Percentiles rank a stretch among this genome's conserved stretches.
These are phyloP conservation scores for Colletotrichum sp. DNA, from an alignment of 2,329 filamentous ascomycete genomes.

Conservation along the genomic window DNA sequence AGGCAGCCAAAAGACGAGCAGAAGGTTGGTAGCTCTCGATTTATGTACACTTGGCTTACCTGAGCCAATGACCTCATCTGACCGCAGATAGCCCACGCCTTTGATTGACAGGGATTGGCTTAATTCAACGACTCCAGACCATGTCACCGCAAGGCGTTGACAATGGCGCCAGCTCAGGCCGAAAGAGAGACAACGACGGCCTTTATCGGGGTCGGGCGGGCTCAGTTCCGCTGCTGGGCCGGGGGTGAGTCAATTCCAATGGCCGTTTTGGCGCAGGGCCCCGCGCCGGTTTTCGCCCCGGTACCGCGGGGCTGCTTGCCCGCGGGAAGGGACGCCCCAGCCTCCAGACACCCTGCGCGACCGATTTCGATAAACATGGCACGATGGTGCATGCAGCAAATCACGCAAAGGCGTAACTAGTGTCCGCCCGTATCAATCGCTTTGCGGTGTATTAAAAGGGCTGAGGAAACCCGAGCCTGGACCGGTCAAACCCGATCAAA, in stretches of 20 bases:
- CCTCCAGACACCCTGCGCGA: not conserved
- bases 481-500: not conserved
- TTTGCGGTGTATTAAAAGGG: not conserved
- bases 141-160: not conserved
- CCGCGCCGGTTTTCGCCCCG: slow-evolving; percentile 20
- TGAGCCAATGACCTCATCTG: not conserved
- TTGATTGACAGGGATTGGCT: not conserved
- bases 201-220: not conserved
- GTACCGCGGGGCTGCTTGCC: slow-evolving; percentile 8
- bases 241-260: not conserved
- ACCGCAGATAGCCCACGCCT: not conserved
- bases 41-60: not conserved
- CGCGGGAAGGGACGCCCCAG: slow-evolving; percentile 12
- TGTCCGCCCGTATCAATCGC: not conserved
- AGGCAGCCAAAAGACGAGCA: not conserved
- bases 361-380: not conserved
- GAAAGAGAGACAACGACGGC: not conserved
- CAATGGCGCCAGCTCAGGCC: not conserved
- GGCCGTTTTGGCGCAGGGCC: not conserved
- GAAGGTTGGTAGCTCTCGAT: accelerated
- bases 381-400: not conserved
- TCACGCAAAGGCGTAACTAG: not conserved
- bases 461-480: not conserved
- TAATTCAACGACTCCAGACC: not conserved
- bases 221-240: not conserved